Base-by-base conservation (phyloP, 352 stramenopile genomes). In the Globisporangium nagaii region DNA sequence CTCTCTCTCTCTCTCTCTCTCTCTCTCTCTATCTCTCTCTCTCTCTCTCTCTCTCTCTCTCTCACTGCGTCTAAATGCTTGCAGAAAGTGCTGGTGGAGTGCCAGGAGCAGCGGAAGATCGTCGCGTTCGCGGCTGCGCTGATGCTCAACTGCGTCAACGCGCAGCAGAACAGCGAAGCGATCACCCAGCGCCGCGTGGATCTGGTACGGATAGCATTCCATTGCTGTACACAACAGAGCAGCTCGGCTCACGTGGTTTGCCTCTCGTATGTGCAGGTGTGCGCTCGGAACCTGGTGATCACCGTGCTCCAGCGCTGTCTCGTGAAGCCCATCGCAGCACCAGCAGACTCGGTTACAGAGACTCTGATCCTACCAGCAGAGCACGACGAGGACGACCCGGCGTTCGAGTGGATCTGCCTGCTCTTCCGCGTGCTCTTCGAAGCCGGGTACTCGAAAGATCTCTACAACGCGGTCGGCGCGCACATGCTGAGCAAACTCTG, bases 31-130 rank as follows among this genome's bases (percentile, higher is more conserved):
- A 44, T 8, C 39, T 12, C 20, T 35, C 19, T 17, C 22, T 42
- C 24, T 19, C 49, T 31, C 48, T 35, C 54, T 57, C 32, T 39
- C n/a, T 5, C 24, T 11, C n/a, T n/a, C n/a, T n/a, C n/a, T n/a
- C n/a, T n/a, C n/a, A n/a, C n/a, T n/a, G n/a, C n/a, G n/a, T n/a
- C n/a, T n/a, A n/a, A n/a, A n/a, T n/a, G n/a, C n/a, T n/a, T 63
- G 8, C 39, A 93, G 82, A 91, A 90, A 91, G 56, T 91, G 4
- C 59, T 93, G 24, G 73, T 91, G 10, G 83, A 93, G 48, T 91
- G 77, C 32, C 83, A 93, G 20, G 58, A 79, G 55, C 64, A 91
- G 43, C 83, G 83, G 28, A 93, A 93, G 55, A 52, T 93, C 45
- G 60, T 90, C 24, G 80, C 78, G 7, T 93, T 86, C 65, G 58